These are phyloP conservation scores for Aureobasidium leucospermi DNA, from an alignment of 2,329 filamentous ascomycete genomes.

Conservation along the genomic window DNA sequence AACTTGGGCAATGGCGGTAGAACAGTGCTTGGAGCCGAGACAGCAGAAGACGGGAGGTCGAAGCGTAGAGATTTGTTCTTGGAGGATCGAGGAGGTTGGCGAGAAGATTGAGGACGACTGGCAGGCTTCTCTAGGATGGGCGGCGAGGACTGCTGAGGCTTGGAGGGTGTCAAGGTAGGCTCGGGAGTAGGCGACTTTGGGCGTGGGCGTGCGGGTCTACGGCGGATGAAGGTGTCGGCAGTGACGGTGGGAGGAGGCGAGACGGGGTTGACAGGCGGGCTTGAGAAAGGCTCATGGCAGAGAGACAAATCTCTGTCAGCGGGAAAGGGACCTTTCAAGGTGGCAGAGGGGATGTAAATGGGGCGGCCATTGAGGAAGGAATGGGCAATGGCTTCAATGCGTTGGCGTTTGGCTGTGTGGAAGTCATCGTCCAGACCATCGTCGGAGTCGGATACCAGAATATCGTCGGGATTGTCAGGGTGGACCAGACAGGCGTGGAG, in stretches of 20 bases:
- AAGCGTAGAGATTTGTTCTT: not conserved
- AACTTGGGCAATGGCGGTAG: not conserved
- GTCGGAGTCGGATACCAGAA: slow-evolving; percentile 54
- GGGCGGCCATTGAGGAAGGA: slow-evolving; percentile 51
- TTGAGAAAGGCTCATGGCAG: not conserved
- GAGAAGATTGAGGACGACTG: not conserved
- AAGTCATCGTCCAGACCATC: slow-evolving; percentile 44
- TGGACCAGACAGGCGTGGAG: not conserved
- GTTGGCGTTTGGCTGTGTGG: slow-evolving; percentile 43
- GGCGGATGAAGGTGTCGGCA: slow-evolving; percentile 9
- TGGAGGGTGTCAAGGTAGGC: not conserved
- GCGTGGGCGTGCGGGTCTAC: not conserved
- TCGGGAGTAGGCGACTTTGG: slow-evolving; percentile 14
- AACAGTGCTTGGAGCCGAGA: not conserved
- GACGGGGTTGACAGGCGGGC: not conserved
- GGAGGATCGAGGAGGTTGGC: not conserved
- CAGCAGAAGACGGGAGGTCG: not conserved
- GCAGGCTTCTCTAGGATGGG: not conserved
- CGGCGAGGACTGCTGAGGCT: not conserved
- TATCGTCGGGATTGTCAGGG: slow-evolving; percentile 27
- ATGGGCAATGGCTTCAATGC: slow-evolving; percentile 54
- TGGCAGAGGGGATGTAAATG: slow-evolving; percentile 53
- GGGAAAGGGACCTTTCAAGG: slow-evolving; percentile 55
- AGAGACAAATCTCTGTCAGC: slow-evolving; percentile 1
- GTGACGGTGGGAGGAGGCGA: slow-evolving; percentile 4